Conservation (phyloP, 78 protist genomes). For the Cavenderia fasciculata region DNA sequence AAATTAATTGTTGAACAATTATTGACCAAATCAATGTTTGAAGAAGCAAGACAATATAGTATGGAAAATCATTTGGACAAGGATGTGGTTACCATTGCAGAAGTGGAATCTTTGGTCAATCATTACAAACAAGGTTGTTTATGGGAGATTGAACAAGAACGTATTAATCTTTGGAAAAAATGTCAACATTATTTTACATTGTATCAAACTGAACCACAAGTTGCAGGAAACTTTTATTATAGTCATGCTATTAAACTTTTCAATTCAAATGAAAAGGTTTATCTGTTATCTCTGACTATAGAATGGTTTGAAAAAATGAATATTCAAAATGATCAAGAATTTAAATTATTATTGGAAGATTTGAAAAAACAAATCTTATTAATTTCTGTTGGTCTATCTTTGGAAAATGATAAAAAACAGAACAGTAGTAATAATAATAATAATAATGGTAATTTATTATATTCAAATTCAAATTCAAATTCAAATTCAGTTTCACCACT, state of each 20-base stretch:
- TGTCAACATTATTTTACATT: constrained; percentile 58
- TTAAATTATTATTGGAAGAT: constrained; percentile 50
- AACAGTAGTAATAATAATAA: background rate
- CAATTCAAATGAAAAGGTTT: constrained; percentile 37
- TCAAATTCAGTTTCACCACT: constrained; percentile 32
- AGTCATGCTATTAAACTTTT: background rate
- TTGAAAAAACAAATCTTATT: constrained; percentile 45
- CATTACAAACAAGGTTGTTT: constrained; percentile 71
- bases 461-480: too few species aligned
- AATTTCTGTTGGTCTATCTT: constrained; percentile 43
- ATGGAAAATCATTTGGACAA: constrained; percentile 33
- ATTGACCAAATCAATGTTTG: constrained; percentile 37
- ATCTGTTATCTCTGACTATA: constrained; percentile 1
- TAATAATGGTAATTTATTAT: too few species aligned
- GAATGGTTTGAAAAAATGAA: constrained; percentile 50
- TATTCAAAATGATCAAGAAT: background rate
- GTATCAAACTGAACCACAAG: constrained; percentile 34
- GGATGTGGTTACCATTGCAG: constrained; percentile 31
- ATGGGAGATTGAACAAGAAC: constrained; percentile 70
- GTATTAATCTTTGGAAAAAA: constrained; percentile 77
- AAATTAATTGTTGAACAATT: constrained; percentile 37
- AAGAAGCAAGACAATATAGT: constrained; percentile 49
- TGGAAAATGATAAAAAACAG: background rate
- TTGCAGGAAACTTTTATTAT: constrained; percentile 49
- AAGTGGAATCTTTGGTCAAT: constrained; percentile 33